Conservation (phyloP, 2,329 filamentous ascomycete species). For the Botryotinia convoluta region DNA sequence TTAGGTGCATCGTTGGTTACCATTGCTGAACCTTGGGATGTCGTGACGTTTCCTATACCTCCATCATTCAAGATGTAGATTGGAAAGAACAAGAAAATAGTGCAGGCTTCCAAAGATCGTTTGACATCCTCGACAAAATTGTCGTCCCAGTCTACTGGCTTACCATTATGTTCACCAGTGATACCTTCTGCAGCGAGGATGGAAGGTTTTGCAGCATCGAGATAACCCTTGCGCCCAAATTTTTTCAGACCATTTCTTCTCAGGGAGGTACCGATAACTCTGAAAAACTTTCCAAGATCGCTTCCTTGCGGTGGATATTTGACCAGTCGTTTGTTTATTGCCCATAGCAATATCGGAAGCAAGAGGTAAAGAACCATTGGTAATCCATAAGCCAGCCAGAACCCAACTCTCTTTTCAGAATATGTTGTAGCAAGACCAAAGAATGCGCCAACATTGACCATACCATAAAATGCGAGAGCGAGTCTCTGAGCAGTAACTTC, state of each 20-base stretch:
- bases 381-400: slow-evolving; percentile 46
- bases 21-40: slow-evolving; percentile 59
- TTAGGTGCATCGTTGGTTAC: slow-evolving; percentile 69
- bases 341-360: slow-evolving; percentile 52
- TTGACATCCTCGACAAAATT: slow-evolving; percentile 76
- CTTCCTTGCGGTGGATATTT: slow-evolving; percentile 47
- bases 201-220: slow-evolving; percentile 67
- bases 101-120: slow-evolving; percentile 66
- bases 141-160: slow-evolving; percentile 73
- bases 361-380: slow-evolving; percentile 59
- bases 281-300: slow-evolving; percentile 46
- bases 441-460: slow-evolving; percentile 64
- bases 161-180: slow-evolving; percentile 10
- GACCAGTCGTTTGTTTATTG: slow-evolving; percentile 38
- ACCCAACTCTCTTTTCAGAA: slow-evolving; percentile 48
- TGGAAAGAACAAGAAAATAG: slow-evolving; percentile 59
- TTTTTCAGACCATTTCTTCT: slow-evolving; percentile 61
- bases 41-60: slow-evolving; percentile 50
- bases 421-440: slow-evolving; percentile 46
- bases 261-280: slow-evolving; percentile 43
- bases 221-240: slow-evolving; percentile 48
- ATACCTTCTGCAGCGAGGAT: slow-evolving; percentile 55
- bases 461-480: slow-evolving; percentile 57
- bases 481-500: slow-evolving; percentile 53
- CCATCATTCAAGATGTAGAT: slow-evolving; percentile 41